A percentile compares a stretch with the other conserved stretches of the same genome.
Conservation (phyloP, 768 basidiomycete genomes). For the Collybia sp. region DNA sequence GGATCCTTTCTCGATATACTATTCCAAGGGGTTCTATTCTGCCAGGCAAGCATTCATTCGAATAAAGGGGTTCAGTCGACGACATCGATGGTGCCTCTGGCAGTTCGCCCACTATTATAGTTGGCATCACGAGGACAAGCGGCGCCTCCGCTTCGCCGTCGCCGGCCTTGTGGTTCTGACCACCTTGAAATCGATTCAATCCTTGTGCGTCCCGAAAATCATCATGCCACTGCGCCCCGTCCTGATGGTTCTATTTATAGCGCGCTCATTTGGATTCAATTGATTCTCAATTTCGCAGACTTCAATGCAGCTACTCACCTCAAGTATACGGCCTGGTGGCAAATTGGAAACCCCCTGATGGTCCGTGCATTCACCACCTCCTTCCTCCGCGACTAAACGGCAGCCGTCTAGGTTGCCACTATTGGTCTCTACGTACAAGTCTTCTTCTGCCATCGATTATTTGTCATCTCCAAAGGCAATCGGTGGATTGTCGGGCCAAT, state of each 20-base stretch:
- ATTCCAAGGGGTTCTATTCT: slow-evolving; percentile 23
- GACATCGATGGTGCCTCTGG: background rate
- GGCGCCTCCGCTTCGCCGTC: slow-evolving; percentile 15
- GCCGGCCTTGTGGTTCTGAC: slow-evolving; percentile 19
- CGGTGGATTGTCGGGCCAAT: slow-evolving; percentile 18
- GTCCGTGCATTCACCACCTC: slow-evolving; percentile 8
- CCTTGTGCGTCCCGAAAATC: slow-evolving; percentile 17
- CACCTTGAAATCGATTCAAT: slow-evolving; percentile 23
- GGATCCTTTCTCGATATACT: slow-evolving; percentile 22
- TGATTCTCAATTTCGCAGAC: slow-evolving; percentile 21
- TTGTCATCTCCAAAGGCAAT: slow-evolving; percentile 18
- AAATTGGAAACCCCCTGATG: slow-evolving; percentile 23
- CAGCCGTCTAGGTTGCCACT: slow-evolving; percentile 17
- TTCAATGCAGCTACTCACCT: slow-evolving; percentile 21
- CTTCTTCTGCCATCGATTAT: slow-evolving; percentile 26
- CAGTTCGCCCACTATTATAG: slow-evolving; percentile 23
- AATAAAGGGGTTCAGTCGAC: too few species aligned
- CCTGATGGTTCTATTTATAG: slow-evolving; percentile 8
- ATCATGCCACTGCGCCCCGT: background rate
- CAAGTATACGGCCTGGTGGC: slow-evolving; percentile 27
- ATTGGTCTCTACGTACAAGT: slow-evolving; percentile 26
- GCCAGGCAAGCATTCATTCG: slow-evolving; percentile 17
- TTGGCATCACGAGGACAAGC: slow-evolving; percentile 17
- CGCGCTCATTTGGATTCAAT: slow-evolving; percentile 23
- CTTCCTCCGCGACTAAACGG: background rate